Conservation (phyloP, 441 rosid genomes). For the Erodium chrysanthum region DNA sequence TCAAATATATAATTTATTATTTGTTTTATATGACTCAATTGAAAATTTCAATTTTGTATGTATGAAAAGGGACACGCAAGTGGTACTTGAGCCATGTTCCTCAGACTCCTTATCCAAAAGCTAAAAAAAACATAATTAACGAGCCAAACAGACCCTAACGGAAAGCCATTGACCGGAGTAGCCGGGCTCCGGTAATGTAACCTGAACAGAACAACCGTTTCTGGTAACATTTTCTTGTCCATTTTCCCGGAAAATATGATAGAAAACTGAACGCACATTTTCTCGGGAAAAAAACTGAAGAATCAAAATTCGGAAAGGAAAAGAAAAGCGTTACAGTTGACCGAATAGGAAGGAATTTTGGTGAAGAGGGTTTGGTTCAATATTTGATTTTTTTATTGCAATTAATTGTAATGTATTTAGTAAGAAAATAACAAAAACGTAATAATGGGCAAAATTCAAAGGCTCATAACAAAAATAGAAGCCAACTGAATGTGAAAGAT, state of each 20-base stretch:
- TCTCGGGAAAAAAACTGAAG: neutral
- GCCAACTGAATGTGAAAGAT: constrained; percentile 18
- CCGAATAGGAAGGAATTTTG: neutral
- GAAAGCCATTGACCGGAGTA: too few species aligned
- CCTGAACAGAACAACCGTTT: neutral
- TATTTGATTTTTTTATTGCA: neutral
- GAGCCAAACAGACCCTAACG: neutral
- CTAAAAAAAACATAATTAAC: neutral
- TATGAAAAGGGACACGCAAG: neutral
- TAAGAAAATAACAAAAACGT: constrained; percentile 2
- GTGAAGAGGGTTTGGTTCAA: neutral
- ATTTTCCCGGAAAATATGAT: neutral
- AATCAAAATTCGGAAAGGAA: neutral
- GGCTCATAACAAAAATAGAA: neutral
- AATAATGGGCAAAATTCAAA: neutral
- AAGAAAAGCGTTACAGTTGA: neutral
- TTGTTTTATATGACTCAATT: too few species aligned
- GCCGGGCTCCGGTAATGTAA: too few species aligned
- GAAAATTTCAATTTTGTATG: too few species aligned
- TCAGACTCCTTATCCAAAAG: neutral
- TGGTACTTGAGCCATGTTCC: neutral
- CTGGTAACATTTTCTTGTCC: neutral
- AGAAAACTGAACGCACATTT: neutral
- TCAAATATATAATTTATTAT: too few species aligned
- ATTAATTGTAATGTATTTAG: neutral